Conservation (phyloP, 495 filamentous ascomycete species). For the Penicillium nucicola region DNA sequence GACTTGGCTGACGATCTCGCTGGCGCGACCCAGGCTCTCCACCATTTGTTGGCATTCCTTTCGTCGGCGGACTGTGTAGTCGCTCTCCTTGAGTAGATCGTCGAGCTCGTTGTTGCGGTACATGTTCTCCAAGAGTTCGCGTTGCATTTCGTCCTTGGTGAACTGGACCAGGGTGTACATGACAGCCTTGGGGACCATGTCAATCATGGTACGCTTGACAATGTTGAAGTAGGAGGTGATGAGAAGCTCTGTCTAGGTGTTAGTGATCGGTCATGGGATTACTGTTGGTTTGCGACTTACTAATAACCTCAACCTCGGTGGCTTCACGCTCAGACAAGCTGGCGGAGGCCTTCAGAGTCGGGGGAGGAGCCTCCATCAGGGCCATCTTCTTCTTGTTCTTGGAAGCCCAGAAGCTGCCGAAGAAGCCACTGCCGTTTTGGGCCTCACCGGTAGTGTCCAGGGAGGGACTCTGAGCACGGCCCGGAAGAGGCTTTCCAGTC, state of each 20-base stretch:
- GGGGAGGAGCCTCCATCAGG: constrained; percentile 93
- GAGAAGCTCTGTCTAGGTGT: constrained; percentile 66
- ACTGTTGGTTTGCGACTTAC: constrained; percentile 54
- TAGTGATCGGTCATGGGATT: not conserved
- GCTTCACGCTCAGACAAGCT: constrained; percentile 87
- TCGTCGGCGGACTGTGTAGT: constrained; percentile 89
- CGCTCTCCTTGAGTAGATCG: constrained; percentile 93
- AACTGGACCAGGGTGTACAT: constrained; percentile 96
- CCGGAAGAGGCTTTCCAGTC: constrained; percentile 91
- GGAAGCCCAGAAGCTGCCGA: constrained; percentile 93
- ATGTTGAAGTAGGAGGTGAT: constrained; percentile 98
- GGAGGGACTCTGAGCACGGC: constrained; percentile 65
- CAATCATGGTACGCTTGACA: constrained; percentile 96
- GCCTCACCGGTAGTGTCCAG: constrained; percentile 54
- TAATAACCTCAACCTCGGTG: constrained; percentile 97
- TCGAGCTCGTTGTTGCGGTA: constrained; percentile 88
- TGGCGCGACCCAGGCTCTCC: constrained; percentile 80
- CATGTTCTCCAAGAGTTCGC: constrained; percentile 96
- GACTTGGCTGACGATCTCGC: constrained; percentile 95
- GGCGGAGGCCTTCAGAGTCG: constrained; percentile 89
- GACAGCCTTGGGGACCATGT: constrained; percentile 99
- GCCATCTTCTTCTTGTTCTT: constrained; percentile 99
- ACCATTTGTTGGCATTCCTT: constrained; percentile 99
- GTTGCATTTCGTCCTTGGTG: constrained; percentile 98
- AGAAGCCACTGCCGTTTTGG: constrained; percentile 73